A percentile compares a stretch with the other conserved stretches of the same genome.
Conservation (phyloP, 2,329 filamentous ascomycete species). For the Pseudocercospora macadamiae region DNA sequence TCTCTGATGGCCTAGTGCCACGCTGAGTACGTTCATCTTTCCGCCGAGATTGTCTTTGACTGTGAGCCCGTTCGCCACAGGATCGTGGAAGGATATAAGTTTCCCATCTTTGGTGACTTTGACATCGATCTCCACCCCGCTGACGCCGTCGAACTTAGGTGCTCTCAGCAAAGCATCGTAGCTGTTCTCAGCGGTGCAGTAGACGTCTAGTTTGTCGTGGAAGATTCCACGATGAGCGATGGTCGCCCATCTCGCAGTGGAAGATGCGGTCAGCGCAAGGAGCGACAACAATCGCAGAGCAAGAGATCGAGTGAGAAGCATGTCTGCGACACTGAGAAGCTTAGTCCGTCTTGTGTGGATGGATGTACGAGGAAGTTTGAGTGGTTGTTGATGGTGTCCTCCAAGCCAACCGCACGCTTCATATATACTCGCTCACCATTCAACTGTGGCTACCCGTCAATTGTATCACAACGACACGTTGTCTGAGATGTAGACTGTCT, state of each 20-base stretch:
- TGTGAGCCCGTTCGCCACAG: background rate
- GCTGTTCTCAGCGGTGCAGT: conserved; percentile 2
- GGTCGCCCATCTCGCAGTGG: background rate
- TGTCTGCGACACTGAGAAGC: background rate
- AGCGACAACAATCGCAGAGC: background rate
- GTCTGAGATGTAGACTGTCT: background rate
- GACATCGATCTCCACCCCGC: conserved; percentile 2
- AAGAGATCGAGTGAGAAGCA: background rate
- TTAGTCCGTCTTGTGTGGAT: background rate
- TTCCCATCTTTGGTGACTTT: background rate
- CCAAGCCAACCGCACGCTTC: background rate
- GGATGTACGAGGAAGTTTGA: background rate
- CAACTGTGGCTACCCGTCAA: no score
- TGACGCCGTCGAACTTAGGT: background rate
- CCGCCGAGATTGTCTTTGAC: background rate
- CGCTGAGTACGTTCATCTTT: background rate
- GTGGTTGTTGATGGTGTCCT: background rate
- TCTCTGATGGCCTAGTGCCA: background rate
- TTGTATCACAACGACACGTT: no score
- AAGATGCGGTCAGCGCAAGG: background rate
- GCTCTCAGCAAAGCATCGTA: background rate
- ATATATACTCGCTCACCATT: background rate
- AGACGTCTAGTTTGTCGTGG: background rate
- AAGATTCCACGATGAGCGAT: conserved; percentile 4
- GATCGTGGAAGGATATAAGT: conserved; percentile 1